Evolutionary conservation across 2,329 filamentous ascomycete species (phyloP), one percentile per base, ranked within the genome.

Genomic region (Penicillium capsulatum): DNA sequence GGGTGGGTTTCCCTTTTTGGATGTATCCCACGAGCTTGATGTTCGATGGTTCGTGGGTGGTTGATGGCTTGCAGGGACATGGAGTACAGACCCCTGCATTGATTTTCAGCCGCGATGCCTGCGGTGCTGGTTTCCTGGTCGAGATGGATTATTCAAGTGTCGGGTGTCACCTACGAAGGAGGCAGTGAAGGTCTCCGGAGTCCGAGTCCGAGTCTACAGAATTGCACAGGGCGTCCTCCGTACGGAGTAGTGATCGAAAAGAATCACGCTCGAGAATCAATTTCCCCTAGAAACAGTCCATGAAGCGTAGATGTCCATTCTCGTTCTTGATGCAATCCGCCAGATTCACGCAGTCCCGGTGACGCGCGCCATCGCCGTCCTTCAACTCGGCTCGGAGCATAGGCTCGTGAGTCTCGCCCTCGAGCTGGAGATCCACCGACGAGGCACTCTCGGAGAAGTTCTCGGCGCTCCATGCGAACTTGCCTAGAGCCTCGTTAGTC

Each of bases 201-300:
- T n/a, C n/a, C n/a, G n/a, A n/a, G n/a, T n/a, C n/a, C n/a, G n/a
- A n/a, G n/a, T n/a, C n/a, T n/a, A n/a, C n/a, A n/a, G n/a, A n/a
- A n/a, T n/a, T n/a, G n/a, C n/a, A n/a, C n/a, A n/a, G n/a, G n/a
- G n/a, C n/a, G n/a, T n/a, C n/a, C n/a, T n/a, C n/a, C n/a, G n/a
- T n/a, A n/a, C n/a, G n/a, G n/a, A n/a, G n/a, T n/a, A n/a, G n/a
- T n/a, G n/a, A n/a, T n/a, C n/a, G n/a, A n/a, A n/a, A n/a, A n/a
- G n/a, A n/a, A n/a, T n/a, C n/a, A n/a, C n/a, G n/a, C n/a, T n/a
- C n/a, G n/a, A n/a, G n/a, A n/a, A n/a, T n/a, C n/a, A n/a, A n/a
- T n/a, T n/a, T n/a, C n/a, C 15, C n/a, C 34, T 51, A 53, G 37
- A 53, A 53, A 40, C 50, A 55, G 22, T 45, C 44, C 52, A 54